Evolutionary conservation across 2,329 filamentous ascomycete species (phyloP).

Genomic region (Grosmannia huntii): DNA sequence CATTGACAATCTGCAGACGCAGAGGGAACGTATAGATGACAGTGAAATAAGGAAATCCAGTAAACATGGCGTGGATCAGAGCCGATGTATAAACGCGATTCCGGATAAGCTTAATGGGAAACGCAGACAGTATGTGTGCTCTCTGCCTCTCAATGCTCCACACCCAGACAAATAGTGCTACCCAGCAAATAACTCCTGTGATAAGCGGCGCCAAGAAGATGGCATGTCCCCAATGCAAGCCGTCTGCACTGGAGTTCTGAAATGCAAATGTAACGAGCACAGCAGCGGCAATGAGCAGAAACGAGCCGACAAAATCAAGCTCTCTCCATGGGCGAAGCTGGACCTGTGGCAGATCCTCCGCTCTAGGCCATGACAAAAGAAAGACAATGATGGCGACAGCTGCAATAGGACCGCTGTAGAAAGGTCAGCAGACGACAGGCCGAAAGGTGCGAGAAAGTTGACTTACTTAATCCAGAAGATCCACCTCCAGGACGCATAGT

Average conservation of each 20-base stretch:
- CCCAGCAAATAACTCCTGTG: conserved; percentile 22
- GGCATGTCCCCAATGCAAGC: conserved; percentile 27
- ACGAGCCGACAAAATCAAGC: conserved; percentile 39
- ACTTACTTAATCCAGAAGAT: conserved; percentile 48
- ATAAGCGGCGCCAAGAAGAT: conserved; percentile 30
- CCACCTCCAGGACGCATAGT: conserved; percentile 38
- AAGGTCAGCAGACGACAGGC: conserved; percentile 10
- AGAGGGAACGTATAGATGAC: conserved; percentile 36
- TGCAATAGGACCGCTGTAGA: conserved; percentile 35
- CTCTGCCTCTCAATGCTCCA: conserved; percentile 18
- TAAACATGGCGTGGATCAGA: conserved; percentile 30
- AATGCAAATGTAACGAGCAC: conserved; percentile 46
- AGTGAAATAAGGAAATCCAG: conserved; percentile 37
- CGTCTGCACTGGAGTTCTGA: conserved; percentile 31
- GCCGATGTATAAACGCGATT: conserved; percentile 32
- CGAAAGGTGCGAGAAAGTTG: neutral
- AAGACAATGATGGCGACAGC: conserved; percentile 33
- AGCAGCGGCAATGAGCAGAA: conserved; percentile 39
- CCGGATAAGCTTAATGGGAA: conserved; percentile 34
- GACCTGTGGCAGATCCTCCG: conserved; percentile 24
- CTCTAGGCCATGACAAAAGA: conserved; percentile 35
- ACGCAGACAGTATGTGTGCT: conserved; percentile 25
- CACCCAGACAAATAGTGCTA: conserved; percentile 28
- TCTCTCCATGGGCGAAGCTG: conserved; percentile 31
- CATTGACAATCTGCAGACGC: conserved; percentile 34